These are phyloP conservation scores for Calonectria hawksworthii DNA, from an alignment of 2,329 filamentous ascomycete species.

Conservation along the genomic window DNA sequence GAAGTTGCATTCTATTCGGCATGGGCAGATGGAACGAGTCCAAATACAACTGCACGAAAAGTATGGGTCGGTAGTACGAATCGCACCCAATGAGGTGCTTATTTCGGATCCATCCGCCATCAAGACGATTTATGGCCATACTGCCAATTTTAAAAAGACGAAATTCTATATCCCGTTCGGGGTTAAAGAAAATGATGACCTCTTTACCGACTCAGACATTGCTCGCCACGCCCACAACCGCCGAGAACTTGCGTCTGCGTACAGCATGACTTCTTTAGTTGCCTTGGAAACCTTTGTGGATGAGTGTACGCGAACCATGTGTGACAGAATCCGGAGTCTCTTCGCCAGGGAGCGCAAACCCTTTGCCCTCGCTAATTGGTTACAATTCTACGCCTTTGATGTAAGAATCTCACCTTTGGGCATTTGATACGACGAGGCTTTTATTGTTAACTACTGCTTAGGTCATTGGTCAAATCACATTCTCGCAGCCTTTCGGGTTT, in stretches of 20 bases:
- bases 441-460: neutral
- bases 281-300: slow-evolving; percentile 21
- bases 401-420: neutral
- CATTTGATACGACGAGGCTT: neutral
- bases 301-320: slow-evolving; percentile 9
- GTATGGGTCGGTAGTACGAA: slow-evolving; percentile 16
- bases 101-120: slow-evolving; percentile 12
- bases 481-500: slow-evolving; percentile 15
- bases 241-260: slow-evolving; percentile 21
- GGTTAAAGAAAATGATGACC: neutral
- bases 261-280: slow-evolving; percentile 21
- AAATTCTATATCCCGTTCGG: neutral
- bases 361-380: slow-evolving; percentile 8
- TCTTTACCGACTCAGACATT: slow-evolving; percentile 20
- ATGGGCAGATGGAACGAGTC: slow-evolving; percentile 6
- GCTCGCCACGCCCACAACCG: slow-evolving; percentile 14
- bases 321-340: neutral
- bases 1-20: slow-evolving; percentile 1
- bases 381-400: slow-evolving; percentile 25
- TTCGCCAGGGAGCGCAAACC: neutral
- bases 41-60: slow-evolving; percentile 4
- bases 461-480: neutral
- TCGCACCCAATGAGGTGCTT: slow-evolving; percentile 17
- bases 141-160: neutral
- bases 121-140: slow-evolving; percentile 16